Evolutionary conservation across 176 grass and related monocot genomes (phyloP).

Genomic region (Oropetium thomaeum): DNA sequence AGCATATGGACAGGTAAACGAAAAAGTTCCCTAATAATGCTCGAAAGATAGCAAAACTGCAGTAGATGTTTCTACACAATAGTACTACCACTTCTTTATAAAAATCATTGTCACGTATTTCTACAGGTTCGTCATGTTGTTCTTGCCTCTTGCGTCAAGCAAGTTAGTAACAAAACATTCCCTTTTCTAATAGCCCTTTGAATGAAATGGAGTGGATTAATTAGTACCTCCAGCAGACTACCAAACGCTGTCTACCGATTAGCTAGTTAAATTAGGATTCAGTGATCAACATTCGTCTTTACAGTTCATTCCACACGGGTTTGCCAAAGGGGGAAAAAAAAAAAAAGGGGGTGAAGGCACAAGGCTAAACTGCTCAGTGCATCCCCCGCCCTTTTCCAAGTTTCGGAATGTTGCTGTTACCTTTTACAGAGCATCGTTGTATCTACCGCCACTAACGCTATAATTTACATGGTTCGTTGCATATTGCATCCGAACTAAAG

Average conservation of each 20-base stretch:
- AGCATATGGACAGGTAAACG: neutral
- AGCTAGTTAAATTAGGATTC: neutral
- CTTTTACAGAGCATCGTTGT: neutral
- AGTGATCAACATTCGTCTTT: neutral
- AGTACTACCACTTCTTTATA: neutral
- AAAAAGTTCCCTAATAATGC: neutral
- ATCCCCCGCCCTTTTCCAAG: neutral
- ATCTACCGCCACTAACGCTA: neutral
- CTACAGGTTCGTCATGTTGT: neutral
- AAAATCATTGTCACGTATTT: neutral
- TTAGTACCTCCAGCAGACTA: neutral
- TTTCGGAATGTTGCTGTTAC: neutral
- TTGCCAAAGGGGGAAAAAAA: neutral
- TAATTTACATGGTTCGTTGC: conserved; percentile 28
- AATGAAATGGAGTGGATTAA: neutral
- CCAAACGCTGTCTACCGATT: neutral
- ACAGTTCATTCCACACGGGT: neutral
- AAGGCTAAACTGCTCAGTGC: neutral
- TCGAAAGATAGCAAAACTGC: neutral
- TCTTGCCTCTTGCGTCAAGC: conserved; percentile 14
- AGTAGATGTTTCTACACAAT: too few species aligned
- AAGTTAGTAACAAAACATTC: neutral
- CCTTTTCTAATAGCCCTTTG: neutral
- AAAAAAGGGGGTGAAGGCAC: neutral
- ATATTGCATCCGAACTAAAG: neutral